Base-by-base conservation (phyloP, 2,329 filamentous ascomycete species). In the Delphinella strobiligena region DNA sequence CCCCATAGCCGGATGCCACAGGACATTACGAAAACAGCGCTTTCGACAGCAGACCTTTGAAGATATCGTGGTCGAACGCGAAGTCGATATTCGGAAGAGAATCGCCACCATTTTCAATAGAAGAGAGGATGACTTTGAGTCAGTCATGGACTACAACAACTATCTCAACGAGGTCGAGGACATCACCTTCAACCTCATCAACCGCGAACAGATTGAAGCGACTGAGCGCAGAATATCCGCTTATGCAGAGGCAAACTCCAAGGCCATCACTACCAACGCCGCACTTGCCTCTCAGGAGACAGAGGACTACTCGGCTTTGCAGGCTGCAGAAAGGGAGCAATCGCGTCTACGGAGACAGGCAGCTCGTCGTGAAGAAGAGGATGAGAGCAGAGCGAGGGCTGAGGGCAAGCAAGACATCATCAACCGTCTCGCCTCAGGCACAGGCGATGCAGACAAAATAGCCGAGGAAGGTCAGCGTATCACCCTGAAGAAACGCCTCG, bases 81-180 rank as follows among this genome's bases (percentile, higher is more conserved):
- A 96, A 63, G 85, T 93, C 15, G 89, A 96, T 61, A 84, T 95
- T 43, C 73, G 89, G 36, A 75, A 78, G 41, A 71, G 84, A 40
- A 84, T 95, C 2, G 78, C 52, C 8, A 48, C 54, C 42, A 82
- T 89, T 8, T 89, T 96, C 61, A 95, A 96, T 64, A 81, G 85
- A 52, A 70, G 76, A 14, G 81, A 94, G 63, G 84, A 91, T 46
- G 91, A 98, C 59, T 98, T 98, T 53, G 82, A 93, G 60, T 78
- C 75, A 2, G 70, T 94, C 44, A 67, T 75, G 32, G 82, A 79
- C 55, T 98, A 80, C 68, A 95, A 98, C 63, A 80, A 95, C 60
- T 95, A 96, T 64, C 76, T 98, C 10, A 86, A 96, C 61, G 79
- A 84, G 54, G 85, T 94, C 30, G 91, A 98, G 66, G 78, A 82